Base-by-base conservation (phyloP, 2,329 filamentous ascomycete species). In the Pseudogymnoascus sp. region DNA sequence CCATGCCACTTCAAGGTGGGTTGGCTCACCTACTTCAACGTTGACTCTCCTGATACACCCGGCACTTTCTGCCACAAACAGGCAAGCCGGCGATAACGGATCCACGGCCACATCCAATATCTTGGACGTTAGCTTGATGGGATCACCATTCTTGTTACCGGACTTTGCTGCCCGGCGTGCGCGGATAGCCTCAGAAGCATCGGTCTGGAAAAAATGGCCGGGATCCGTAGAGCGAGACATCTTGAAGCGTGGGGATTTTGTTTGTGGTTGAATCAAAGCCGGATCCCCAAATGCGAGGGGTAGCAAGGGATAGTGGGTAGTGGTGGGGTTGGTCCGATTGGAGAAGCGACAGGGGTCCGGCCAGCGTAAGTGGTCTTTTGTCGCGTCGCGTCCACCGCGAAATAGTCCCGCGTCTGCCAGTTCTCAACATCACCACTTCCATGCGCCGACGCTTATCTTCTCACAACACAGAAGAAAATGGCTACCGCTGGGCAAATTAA, bases 201-300 rank as follows among this genome's bases (percentile, higher is more conserved):
- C 89, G 31, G 92, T 95, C 75, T 97, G 90, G 72, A 97, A 97
- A 78, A 95, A 97, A 71, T 94, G 85, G 31, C 88, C 86, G 59
- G 86, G 82, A 70, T 96, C 84, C 59, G 83, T 81, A 29, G 89
- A 88, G 65, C 84, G 82, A 73, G 89, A 88, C 79, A 84, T 87
- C 64, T 63, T 62, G 65, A 63, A 63, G 24, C 15, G 2, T 17
- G n/a, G 11, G 47, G 44, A 17, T 21, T 59, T 59, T 40, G 33
- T n/a, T 26, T 40, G 37, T 24, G 35, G 37, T 26, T 26, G 37
- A 40, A 59, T 37, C n/a, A 7, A 35, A 40, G 37, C 37, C 8
- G 31, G 37, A 47, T 26, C 17, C 13, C 29, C 35, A 24, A 31
- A 44, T 50, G 39, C 29, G 29, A 44, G 41, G 37, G 39, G 26